Percentiles rank a stretch among this genome's conserved stretches.
These are phyloP conservation scores for Fraxinus velutina DNA, from an alignment of 305 asterid species.

Conservation along the genomic window DNA sequence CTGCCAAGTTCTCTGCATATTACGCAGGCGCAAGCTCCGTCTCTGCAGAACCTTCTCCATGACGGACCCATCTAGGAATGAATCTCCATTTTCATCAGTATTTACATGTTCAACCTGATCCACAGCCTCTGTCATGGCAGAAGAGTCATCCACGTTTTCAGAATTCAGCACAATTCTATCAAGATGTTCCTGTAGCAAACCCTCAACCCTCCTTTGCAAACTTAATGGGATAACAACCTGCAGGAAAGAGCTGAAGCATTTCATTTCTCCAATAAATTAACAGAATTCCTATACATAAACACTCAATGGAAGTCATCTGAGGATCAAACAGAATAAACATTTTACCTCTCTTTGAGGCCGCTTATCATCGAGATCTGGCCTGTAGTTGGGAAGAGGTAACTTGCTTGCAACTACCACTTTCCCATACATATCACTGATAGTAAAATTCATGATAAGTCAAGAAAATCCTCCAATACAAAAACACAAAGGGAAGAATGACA, in stretches of 20 bases:
- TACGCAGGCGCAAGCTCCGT: slow-evolving; percentile 93
- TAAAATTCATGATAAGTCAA: slow-evolving; percentile 17
- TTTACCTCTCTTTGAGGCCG: slow-evolving; percentile 95
- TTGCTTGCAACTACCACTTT: slow-evolving; percentile 90
- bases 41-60: slow-evolving; percentile 98
- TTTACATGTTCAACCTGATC: slow-evolving; percentile 40
- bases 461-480: slow-evolving; percentile 5
- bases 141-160: slow-evolving; percentile 32
- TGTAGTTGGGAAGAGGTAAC: slow-evolving; percentile 88
- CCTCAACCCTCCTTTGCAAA: slow-evolving; percentile 96
- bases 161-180: slow-evolving; percentile 62
- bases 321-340: slow-evolving; percentile 3
- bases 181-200: slow-evolving; percentile 94
- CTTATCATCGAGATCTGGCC: slow-evolving; percentile 95
- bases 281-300: slow-evolving; percentile 11
- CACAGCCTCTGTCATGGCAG: slow-evolving; percentile 31
- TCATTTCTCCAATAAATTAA: slow-evolving; percentile 6
- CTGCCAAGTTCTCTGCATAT: slow-evolving; percentile 97
- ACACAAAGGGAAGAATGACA: slow-evolving; percentile 4
- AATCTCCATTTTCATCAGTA: slow-evolving; percentile 51
- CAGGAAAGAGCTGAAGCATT: slow-evolving; percentile 24
- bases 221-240: slow-evolving; percentile 92
- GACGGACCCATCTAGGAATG: slow-evolving; percentile 75
- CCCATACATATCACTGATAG: slow-evolving; percentile 72
- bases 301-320: not conserved